phyloP scores from a whole-genome alignment of 805 yeast species.

The Clavispora phyllophila region DNA sequence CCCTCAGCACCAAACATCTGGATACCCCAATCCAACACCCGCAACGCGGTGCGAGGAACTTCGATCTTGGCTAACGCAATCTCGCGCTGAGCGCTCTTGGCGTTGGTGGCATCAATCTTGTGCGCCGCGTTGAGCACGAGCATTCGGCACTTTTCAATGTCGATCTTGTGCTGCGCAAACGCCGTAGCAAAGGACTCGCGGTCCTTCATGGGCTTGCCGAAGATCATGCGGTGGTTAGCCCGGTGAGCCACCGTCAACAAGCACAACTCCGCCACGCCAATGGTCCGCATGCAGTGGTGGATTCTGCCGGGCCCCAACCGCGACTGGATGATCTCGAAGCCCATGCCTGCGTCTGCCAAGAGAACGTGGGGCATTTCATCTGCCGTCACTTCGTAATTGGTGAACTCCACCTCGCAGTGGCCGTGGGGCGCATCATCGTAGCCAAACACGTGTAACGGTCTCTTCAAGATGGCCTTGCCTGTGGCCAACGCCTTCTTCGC shows the following conservation, averaged over 20 bases:
- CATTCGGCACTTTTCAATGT: conserved; percentile 49
- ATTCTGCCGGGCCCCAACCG: conserved; percentile 67
- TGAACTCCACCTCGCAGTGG: conserved; percentile 56
- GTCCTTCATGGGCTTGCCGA: conserved; percentile 45
- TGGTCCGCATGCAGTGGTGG: conserved; percentile 63
- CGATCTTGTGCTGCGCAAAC: conserved; percentile 50
- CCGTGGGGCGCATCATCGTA: conserved; percentile 71
- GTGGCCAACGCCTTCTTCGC: conserved; percentile 44
- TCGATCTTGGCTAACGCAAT: conserved; percentile 62
- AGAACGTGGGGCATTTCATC: conserved; percentile 39
- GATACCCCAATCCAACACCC: conserved; percentile 56
- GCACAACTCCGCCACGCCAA: conserved; percentile 59
- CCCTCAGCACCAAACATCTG: conserved; percentile 66
- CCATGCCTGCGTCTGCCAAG: conserved; percentile 46
- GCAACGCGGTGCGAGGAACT: conserved; percentile 51
- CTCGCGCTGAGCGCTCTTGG: conserved; percentile 51
- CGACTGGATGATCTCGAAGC: conserved; percentile 60
- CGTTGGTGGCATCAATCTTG: conserved; percentile 47
- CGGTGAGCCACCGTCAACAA: conserved; percentile 44
- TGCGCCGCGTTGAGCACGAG: conserved; percentile 58
- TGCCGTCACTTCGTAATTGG: conserved; percentile 42
- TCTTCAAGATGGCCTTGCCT: conserved; percentile 42
- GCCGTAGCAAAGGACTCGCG: conserved; percentile 47
- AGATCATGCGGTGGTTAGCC: conserved; percentile 48
- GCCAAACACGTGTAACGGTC: conserved; percentile 54